These are phyloP conservation scores for Pterulicium gracile DNA, from an alignment of 1,284 basidiomycete species.

Conservation along the genomic window DNA sequence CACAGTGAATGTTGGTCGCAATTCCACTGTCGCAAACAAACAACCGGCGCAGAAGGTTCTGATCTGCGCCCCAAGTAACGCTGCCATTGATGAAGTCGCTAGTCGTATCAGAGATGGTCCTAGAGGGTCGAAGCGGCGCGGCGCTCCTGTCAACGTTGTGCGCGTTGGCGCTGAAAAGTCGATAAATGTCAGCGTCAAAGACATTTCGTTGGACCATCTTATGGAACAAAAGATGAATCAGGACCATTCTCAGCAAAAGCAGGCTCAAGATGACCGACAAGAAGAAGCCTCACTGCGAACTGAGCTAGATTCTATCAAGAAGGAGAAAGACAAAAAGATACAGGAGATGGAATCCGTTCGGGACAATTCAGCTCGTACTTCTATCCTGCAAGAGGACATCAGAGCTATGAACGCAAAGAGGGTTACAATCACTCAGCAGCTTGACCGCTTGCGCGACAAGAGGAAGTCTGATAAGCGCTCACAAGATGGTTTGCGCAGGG, in stretches of 20 bases:
- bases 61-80: constrained; percentile 96
- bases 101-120: constrained; percentile 78
- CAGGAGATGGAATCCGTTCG: constrained; percentile 44
- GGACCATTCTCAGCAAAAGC: constrained; percentile 13
- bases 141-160: constrained; percentile 69
- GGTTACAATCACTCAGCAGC: constrained; percentile 52
- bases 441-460: constrained; percentile 75
- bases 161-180: constrained; percentile 77
- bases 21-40: constrained; percentile 29
- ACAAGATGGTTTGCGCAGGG: constrained; percentile 69
- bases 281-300: constrained; percentile 47
- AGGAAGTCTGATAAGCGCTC: constrained; percentile 67
- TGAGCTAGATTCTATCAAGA: constrained; percentile 62
- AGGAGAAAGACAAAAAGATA: constrained; percentile 48
- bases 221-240: constrained; percentile 67
- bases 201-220: constrained; percentile 80
- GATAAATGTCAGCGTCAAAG: constrained; percentile 78
- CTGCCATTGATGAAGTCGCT: constrained; percentile 96
- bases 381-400: constrained; percentile 57
- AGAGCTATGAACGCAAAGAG: constrained; percentile 57
- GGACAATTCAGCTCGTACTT: constrained; percentile 37
- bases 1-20: constrained; percentile 35
- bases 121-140: constrained; percentile 43
- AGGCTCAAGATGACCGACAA: constrained; percentile 28
- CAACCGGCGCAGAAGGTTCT: constrained; percentile 67